Percentiles rank a stretch among this genome's conserved stretches.
Evolutionary conservation across 345 rosid species (phyloP).

Genomic region (Rhodamnia rubescens): DNA sequence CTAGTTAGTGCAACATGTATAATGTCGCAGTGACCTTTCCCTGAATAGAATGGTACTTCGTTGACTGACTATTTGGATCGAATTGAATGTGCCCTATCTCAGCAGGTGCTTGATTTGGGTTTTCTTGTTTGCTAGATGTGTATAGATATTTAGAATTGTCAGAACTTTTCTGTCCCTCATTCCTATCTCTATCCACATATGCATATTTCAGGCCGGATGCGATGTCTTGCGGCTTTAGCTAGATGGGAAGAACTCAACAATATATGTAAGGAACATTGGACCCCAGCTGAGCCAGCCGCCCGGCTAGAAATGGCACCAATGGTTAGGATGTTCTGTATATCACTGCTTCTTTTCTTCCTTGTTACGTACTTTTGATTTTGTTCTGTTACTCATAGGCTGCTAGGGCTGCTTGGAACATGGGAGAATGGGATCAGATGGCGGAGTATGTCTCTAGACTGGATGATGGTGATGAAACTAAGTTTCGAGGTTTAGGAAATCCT

Average conservation of each 20-base stretch:
- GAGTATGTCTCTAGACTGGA: conserved; percentile 92
- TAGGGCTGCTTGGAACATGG: conserved; percentile 98
- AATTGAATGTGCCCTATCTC: background rate
- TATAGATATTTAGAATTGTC: background rate
- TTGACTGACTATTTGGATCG: background rate
- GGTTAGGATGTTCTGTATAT: conserved; percentile 40
- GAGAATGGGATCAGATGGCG: conserved; percentile 99
- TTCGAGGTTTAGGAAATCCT: conserved; percentile 75
- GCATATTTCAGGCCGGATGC: conserved; percentile 65
- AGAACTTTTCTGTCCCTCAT: background rate
- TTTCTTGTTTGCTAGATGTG: background rate
- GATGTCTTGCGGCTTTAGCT: conserved; percentile 98
- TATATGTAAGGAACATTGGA: conserved; percentile 95
- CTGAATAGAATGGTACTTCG: background rate
- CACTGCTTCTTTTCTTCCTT: conserved; percentile 1
- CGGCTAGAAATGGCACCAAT: conserved; percentile 99
- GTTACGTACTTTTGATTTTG: background rate
- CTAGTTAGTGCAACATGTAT: background rate
- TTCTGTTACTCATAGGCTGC: conserved; percentile 54
- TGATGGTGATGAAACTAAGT: conserved; percentile 96
- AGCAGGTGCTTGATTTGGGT: background rate
- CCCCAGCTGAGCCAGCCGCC: conserved; percentile 93
- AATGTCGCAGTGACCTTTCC: background rate
- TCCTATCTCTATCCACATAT: conserved; percentile 2
- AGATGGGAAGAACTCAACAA: conserved; percentile 97